Evolutionary conservation across 495 filamentous ascomycete genomes (phyloP), one percentile per base, ranked within the genome.

Genomic region (Annulohypoxylon stygium): DNA sequence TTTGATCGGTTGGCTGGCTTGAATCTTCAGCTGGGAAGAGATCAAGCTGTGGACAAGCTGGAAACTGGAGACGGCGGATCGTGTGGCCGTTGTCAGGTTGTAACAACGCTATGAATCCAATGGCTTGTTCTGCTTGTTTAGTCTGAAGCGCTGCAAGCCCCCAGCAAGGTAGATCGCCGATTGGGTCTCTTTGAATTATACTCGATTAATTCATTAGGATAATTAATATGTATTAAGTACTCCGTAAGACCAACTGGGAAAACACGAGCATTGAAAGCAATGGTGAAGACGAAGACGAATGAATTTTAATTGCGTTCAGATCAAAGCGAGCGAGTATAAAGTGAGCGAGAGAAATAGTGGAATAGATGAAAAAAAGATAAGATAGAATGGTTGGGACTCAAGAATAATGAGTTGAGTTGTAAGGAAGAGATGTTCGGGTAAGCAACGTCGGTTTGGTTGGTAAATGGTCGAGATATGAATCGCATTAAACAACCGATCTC

Each of bases 401-500:
- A 41, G 51, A 16, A 54, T 59, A 23, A 14, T 45, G 30, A 61
- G 30, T 4, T 30, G 30, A 43, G 57, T 60, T 18, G 39, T 20
- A 47, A 62, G 41, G 26, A 67, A 54, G 55, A 62, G 61, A 33
- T 64, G 23, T 54, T 18, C 61, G 20, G 20, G 20, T 23, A 23
- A 23, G 20, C 1, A 23, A 47, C 23, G 30, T 34, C 11, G 26
- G 65, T 20, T 36, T 30, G 26, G 12, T 43, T 14, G 39, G 39
- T 43, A 43, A 39, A 39, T 1, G 12, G 51, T 64, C 33, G 37
- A 26, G 59, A 53, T 20, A 75, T 33, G 45, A 37, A 70, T 70
- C 43, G 20, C 67, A 75, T 71, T 71, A 48, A 71, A 67, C 67
- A 45, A 62, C 45, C 59, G 64, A 67, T 68, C 36, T 65, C 53